Percentiles rank a stretch among this genome's conserved stretches.
Conservation (phyloP, 2,329 filamentous ascomycete genomes). For the Hymenotorrendiella dingleyae region DNA sequence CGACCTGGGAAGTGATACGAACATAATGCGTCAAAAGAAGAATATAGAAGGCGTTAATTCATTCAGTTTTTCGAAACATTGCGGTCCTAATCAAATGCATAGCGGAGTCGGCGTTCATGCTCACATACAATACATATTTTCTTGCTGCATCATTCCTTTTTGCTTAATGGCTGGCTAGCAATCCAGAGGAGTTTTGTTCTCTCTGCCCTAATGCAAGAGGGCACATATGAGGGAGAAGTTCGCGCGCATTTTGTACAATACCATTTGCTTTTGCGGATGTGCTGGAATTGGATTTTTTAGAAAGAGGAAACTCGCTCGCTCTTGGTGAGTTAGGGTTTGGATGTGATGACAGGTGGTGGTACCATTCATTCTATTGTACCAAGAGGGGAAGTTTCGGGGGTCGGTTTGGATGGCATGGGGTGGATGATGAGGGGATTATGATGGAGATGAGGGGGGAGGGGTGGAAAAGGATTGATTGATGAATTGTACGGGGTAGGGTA, state of each 20-base stretch:
- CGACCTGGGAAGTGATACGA: constrained; percentile 15
- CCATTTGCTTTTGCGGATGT: constrained; percentile 1
- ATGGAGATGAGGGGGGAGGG: not conserved
- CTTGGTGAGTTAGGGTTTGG: constrained; percentile 3
- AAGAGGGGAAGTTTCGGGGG: not conserved
- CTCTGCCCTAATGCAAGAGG: not conserved
- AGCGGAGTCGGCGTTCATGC: constrained; percentile 11
- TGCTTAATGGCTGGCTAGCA: constrained; percentile 3
- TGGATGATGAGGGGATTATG: not conserved
- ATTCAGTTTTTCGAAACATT: constrained; percentile 6
- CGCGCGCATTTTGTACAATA: constrained; percentile 6
- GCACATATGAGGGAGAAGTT: not conserved
- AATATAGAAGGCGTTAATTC: constrained; percentile 19
- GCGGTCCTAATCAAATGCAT: constrained; percentile 10
- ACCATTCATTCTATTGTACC: not conserved
- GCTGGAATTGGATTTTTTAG: constrained; percentile 2
- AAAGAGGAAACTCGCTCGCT: not conserved
- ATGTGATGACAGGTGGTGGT: constrained; percentile 1
- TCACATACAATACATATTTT: constrained; percentile 1
- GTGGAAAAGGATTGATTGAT: not conserved
- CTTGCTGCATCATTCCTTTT: not conserved
- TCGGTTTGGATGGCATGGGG: not conserved
- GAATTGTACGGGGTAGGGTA: too few species aligned
- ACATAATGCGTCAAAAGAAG: constrained; percentile 20
- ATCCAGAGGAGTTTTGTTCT: not conserved